These are phyloP conservation scores for Arabidopsis suecica DNA, from an alignment of 345 rosid species.

Conservation along the genomic window DNA sequence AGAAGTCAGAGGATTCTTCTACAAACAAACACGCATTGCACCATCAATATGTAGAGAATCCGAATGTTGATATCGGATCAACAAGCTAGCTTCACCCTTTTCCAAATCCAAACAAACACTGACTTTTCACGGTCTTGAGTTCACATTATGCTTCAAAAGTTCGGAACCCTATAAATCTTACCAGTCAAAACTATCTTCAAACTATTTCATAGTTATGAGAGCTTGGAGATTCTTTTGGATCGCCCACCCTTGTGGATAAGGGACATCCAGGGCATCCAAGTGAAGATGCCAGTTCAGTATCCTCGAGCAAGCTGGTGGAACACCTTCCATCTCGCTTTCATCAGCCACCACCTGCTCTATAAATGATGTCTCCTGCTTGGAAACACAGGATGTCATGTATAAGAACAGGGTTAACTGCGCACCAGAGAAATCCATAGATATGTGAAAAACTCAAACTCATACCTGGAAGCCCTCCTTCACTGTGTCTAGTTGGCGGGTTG, in stretches of 20 bases:
- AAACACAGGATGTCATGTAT: conserved; percentile 20
- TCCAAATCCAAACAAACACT: conserved; percentile 7
- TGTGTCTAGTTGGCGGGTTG: conserved; percentile 74
- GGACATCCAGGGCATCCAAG: conserved; percentile 58
- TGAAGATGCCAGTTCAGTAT: conserved; percentile 96
- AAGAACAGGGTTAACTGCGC: background rate
- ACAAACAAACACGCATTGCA: background rate
- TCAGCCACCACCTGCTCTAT: conserved; percentile 90
- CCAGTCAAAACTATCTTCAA: conserved; percentile 43
- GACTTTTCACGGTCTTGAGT: background rate
- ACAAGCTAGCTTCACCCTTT: conserved; percentile 19
- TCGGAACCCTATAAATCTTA: conserved; percentile 24
- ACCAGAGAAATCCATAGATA: conserved; percentile 16
- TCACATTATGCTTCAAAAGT: conserved; percentile 1
- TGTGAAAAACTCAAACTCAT: conserved; percentile 32
- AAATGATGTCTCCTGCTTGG: conserved; percentile 82
- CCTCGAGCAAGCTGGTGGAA: conserved; percentile 69
- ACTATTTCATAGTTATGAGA: conserved; percentile 53
- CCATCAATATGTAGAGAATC: background rate
- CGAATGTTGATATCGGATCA: background rate
- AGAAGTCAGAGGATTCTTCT: background rate
- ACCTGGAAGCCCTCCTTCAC: conserved; percentile 97
- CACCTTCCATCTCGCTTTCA: conserved; percentile 91
- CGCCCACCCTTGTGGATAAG: conserved; percentile 80
- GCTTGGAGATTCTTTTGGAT: conserved; percentile 70